These are phyloP conservation scores for Coniophora puteana DNA, from an alignment of 1,284 basidiomycete genomes.

Conservation along the genomic window DNA sequence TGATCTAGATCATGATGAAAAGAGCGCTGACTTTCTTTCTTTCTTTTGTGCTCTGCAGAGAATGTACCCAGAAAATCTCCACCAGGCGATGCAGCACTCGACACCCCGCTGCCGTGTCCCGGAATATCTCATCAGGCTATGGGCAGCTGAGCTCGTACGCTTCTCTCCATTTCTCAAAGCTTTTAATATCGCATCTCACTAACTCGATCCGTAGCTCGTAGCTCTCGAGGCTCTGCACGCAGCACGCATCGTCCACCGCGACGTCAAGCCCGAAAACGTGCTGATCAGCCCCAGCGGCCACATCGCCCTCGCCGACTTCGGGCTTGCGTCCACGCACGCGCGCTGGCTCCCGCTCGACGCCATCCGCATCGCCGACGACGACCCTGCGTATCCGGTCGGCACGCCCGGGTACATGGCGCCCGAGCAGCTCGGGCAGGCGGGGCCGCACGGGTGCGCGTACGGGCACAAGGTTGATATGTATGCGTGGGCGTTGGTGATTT, in stretches of 20 bases:
- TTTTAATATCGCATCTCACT: background rate
- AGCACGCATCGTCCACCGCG: constrained; percentile 25
- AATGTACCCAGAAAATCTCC: constrained; percentile 12
- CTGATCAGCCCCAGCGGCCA: constrained; percentile 22
- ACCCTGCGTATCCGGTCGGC: constrained; percentile 2
- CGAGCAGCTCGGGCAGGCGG: constrained; percentile 2
- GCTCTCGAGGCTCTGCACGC: constrained; percentile 10
- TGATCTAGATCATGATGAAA: background rate
- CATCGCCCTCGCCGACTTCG: constrained; percentile 11
- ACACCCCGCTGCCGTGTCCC: too few relatives aligned
- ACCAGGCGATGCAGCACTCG: constrained; percentile 2
- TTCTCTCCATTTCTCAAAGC: background rate
- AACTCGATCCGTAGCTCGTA: constrained; percentile 9
- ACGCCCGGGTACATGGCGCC: constrained; percentile 10
- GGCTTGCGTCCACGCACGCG: constrained; percentile 2
- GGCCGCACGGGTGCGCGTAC: background rate
- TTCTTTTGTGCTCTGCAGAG: constrained; percentile 9
- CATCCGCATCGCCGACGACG: constrained; percentile 1
- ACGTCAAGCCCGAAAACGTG: constrained; percentile 61
- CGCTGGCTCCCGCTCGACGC: constrained; percentile 2
- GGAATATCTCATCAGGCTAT: too few relatives aligned
- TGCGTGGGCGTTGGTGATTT: constrained; percentile 5
- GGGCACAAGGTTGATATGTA: constrained; percentile 12
- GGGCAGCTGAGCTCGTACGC: constrained; percentile 13
- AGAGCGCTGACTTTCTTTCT: constrained; percentile 3